phyloP scores from a whole-genome alignment of 805 yeast genomes.

The Zygotorulaspora danielsina region DNA sequence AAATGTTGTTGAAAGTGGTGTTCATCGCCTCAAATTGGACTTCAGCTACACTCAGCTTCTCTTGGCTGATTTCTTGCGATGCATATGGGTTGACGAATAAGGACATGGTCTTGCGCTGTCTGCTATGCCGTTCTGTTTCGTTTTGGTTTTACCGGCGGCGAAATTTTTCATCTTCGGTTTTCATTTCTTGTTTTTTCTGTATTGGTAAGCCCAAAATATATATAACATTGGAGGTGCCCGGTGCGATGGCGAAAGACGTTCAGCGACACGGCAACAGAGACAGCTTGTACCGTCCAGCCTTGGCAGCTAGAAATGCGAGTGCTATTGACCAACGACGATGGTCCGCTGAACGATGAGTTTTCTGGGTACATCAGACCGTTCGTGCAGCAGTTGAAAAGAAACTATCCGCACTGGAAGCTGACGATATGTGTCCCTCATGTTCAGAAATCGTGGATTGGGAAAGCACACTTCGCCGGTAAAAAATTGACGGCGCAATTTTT shows the following conservation, averaged over 20 bases:
- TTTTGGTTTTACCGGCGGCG: background rate
- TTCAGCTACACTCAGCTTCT: conserved; percentile 58
- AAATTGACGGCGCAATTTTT: conserved; percentile 57
- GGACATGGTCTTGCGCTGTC: conserved; percentile 45
- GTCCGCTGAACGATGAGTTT: conserved; percentile 73
- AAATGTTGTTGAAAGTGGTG: conserved; percentile 50
- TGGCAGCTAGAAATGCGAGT: conserved; percentile 41
- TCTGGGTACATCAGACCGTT: conserved; percentile 85
- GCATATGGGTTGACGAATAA: conserved; percentile 47
- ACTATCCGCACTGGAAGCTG: conserved; percentile 74
- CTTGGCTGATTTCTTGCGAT: conserved; percentile 52
- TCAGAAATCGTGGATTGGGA: conserved; percentile 95
- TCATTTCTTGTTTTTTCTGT: background rate
- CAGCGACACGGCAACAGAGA: no score
- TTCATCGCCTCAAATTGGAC: conserved; percentile 65
- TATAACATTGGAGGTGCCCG: no score
- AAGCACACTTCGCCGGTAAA: conserved; percentile 87
- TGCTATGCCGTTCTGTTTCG: background rate
- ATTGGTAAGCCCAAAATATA: background rate
- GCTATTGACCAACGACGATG: conserved; percentile 86
- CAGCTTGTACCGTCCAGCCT: no score
- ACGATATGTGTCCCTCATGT: conserved; percentile 77
- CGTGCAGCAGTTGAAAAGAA: conserved; percentile 57
- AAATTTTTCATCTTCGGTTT: conserved; percentile 4
- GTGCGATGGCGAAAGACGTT: no score